Evolutionary conservation across 2,329 filamentous ascomycete species (phyloP).

Genomic region (Phyllosticta citriasiana): DNA sequence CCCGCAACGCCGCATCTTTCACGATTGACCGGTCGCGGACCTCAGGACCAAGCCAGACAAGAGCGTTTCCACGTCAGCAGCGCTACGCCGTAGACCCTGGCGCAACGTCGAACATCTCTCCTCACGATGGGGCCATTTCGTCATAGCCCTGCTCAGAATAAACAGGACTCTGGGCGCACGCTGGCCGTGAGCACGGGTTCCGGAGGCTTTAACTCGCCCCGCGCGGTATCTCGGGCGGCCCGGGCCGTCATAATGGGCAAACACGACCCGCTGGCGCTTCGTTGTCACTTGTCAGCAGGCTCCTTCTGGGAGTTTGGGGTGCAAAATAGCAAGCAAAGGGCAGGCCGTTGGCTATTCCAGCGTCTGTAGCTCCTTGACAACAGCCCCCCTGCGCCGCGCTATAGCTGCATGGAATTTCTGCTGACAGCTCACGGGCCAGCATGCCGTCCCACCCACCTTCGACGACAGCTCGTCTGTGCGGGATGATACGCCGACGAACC

Average conservation of each 20-base stretch:
- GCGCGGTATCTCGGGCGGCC: neutral
- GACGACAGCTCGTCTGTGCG: neutral
- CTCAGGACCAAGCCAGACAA: neutral
- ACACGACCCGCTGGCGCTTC: neutral
- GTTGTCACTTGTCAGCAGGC: neutral
- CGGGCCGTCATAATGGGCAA: neutral
- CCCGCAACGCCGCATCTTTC: neutral
- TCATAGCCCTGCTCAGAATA: neutral
- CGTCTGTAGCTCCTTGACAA: neutral
- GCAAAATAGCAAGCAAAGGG: neutral
- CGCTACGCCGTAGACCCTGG: neutral
- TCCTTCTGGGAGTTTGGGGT: neutral
- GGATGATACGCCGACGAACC: neutral
- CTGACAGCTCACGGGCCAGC: neutral
- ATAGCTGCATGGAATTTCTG: neutral
- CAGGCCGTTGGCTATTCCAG: neutral
- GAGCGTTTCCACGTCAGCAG: neutral
- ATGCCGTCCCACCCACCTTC: neutral
- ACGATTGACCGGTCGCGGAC: neutral
- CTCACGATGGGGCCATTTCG: neutral
- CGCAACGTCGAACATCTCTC: neutral
- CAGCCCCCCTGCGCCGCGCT: neutral
- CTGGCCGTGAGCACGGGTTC: neutral
- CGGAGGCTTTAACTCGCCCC: neutral
- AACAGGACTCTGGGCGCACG: neutral